Evolutionary conservation across 2,329 filamentous ascomycete species (phyloP).

Genomic region (Exophiala aquamarina): DNA sequence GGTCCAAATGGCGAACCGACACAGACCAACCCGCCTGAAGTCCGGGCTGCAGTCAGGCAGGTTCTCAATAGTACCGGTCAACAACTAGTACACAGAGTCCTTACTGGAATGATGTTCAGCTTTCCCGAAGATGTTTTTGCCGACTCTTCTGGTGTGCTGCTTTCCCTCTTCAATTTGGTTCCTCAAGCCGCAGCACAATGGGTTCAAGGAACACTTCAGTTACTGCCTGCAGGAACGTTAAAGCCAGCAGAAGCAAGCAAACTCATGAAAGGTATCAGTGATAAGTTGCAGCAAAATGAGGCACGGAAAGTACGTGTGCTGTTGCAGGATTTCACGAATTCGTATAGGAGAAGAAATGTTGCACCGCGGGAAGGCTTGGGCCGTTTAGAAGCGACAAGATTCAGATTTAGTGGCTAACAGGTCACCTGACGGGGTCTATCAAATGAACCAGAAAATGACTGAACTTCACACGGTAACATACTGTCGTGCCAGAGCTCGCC

Average conservation of each 20-base stretch:
- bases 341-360: conserved; percentile 88
- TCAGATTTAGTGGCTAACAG: conserved; percentile 68
- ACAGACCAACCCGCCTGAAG: conserved; percentile 65
- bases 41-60: conserved; percentile 71
- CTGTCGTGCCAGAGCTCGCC: too few species aligned
- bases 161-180: conserved; percentile 83
- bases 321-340: conserved; percentile 95
- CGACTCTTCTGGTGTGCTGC: conserved; percentile 88
- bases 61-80: conserved; percentile 72
- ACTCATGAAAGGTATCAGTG: conserved; percentile 76
- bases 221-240: conserved; percentile 81
- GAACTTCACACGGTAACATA: too few species aligned
- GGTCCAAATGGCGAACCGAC: conserved; percentile 58
- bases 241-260: conserved; percentile 77
- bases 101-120: conserved; percentile 99
- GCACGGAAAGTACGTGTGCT: conserved; percentile 79
- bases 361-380: conserved; percentile 92
- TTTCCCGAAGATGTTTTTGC: conserved; percentile 95
- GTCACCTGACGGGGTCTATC: background rate
- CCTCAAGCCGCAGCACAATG: conserved; percentile 76
- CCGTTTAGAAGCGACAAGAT: conserved; percentile 79
- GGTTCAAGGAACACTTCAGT: conserved; percentile 78
- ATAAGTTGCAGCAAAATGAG: conserved; percentile 68
- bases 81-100: conserved; percentile 77
- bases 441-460: too few species aligned